A percentile compares a stretch with the other conserved stretches of the same genome.
phyloP scores from a whole-genome alignment of 208 protist genomes.

The Acanthamoeba castellanii region DNA sequence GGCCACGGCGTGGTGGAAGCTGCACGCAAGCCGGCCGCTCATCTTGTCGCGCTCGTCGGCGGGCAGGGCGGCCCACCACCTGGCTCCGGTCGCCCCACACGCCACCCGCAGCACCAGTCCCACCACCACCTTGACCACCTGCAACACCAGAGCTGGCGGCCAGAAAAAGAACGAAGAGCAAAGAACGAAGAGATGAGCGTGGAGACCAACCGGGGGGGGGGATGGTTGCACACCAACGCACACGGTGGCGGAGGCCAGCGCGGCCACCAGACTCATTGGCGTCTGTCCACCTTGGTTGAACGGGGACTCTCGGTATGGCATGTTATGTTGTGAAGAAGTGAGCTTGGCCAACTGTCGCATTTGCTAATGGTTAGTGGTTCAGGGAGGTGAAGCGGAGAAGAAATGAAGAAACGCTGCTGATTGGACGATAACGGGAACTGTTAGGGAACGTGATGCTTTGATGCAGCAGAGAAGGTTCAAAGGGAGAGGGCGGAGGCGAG shows the following conservation, averaged over 20 bases:
- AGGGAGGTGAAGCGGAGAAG: not conserved
- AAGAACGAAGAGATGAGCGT: not conserved
- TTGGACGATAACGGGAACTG: not conserved
- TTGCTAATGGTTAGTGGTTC: not conserved
- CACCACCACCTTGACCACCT: not conserved
- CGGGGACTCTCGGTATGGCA: not conserved
- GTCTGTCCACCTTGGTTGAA: not conserved
- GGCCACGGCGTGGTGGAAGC: slow-evolving; percentile 20
- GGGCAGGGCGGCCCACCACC: not conserved
- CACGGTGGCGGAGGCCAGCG: not conserved
- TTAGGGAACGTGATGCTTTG: too few relatives aligned
- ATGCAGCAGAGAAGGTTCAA: too few relatives aligned
- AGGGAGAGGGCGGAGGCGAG: not conserved
- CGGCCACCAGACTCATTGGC: not conserved
- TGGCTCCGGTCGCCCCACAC: not conserved
- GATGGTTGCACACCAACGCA: not conserved
- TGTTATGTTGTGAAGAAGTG: not conserved
- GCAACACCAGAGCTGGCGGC: not conserved
- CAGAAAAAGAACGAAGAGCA: not conserved
- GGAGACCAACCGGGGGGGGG: too few relatives aligned
- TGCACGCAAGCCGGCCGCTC: not conserved
- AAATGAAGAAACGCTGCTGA: not conserved
- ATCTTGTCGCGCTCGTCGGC: not conserved
- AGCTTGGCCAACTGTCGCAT: too few relatives aligned
- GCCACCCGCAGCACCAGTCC: not conserved